Evolutionary conservation across 2,329 filamentous ascomycete genomes (phyloP).

Genomic region (Botrytis squamosa): DNA sequence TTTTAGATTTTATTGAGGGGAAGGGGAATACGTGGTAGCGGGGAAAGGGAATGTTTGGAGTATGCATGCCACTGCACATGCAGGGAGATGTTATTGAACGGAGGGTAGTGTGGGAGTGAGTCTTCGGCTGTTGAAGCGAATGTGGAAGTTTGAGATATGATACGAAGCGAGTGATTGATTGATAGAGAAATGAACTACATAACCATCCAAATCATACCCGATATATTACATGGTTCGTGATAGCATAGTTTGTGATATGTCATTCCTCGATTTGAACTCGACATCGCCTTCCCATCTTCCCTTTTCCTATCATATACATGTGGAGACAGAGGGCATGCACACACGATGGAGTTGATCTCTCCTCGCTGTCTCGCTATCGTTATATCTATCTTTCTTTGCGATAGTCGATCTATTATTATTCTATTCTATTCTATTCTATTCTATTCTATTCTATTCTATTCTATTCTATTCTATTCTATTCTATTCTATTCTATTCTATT

Average conservation of each 20-base stretch:
- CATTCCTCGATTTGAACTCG: not conserved
- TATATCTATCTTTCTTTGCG: not conserved
- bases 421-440: not conserved
- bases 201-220: not conserved
- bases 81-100: not conserved
- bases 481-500: not conserved
- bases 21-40: not conserved
- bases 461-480: not conserved
- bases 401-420: not conserved
- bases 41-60: not conserved
- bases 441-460: not conserved
- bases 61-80: not conserved
- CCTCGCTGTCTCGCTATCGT: not conserved
- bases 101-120: too few species aligned
- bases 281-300: not conserved
- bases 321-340: not conserved
- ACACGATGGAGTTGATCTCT: not conserved
- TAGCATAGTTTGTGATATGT: too few species aligned
- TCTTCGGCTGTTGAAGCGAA: not conserved
- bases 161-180: not conserved
- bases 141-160: not conserved
- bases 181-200: slow-evolving; percentile 11
- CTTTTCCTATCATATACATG: not conserved
- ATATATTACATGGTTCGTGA: not conserved
- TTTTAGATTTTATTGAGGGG: not conserved